phyloP scores from a whole-genome alignment of 768 basidiomycete species.

The Leccinum obscurum region DNA sequence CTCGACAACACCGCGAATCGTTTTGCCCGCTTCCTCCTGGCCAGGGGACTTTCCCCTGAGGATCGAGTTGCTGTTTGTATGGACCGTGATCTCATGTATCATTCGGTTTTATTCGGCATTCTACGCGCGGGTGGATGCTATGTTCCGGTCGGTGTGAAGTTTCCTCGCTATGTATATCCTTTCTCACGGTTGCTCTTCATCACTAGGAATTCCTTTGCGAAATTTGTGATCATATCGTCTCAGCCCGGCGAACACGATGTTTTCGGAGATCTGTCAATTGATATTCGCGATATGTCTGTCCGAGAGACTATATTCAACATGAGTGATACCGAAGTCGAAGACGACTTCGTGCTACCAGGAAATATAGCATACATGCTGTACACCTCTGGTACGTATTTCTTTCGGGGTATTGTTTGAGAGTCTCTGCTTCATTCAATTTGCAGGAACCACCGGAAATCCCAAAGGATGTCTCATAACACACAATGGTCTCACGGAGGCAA shows the following conservation, averaged over 20 bases:
- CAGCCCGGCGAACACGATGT: conserved; percentile 1
- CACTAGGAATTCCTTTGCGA: conserved; percentile 41
- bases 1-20: conserved; percentile 40
- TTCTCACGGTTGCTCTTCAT: conserved; percentile 34
- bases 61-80: conserved; percentile 49
- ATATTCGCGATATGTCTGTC: conserved; percentile 21
- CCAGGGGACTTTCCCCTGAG: conserved; percentile 35
- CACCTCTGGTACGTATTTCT: conserved; percentile 42
- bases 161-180: conserved; percentile 10
- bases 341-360: conserved; percentile 28
- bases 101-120: conserved; percentile 43
- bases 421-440: conserved; percentile 14
- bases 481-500: conserved; percentile 34
- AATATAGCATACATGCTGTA: conserved; percentile 47
- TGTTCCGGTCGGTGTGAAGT: conserved; percentile 41
- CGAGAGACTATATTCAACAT: conserved; percentile 32
- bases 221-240: conserved; percentile 41
- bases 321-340: conserved; percentile 27
- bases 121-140: conserved; percentile 52
- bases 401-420: neutral
- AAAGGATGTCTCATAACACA: conserved; percentile 49
- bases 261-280: conserved; percentile 24
- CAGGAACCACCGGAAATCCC: conserved; percentile 51
- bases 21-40: conserved; percentile 43
- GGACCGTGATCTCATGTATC: conserved; percentile 42